Percentiles rank a stretch among this genome's conserved stretches.
phyloP scores from a whole-genome alignment of 2,329 filamentous ascomycete genomes.

The Plenodomus tracheiphilus region DNA sequence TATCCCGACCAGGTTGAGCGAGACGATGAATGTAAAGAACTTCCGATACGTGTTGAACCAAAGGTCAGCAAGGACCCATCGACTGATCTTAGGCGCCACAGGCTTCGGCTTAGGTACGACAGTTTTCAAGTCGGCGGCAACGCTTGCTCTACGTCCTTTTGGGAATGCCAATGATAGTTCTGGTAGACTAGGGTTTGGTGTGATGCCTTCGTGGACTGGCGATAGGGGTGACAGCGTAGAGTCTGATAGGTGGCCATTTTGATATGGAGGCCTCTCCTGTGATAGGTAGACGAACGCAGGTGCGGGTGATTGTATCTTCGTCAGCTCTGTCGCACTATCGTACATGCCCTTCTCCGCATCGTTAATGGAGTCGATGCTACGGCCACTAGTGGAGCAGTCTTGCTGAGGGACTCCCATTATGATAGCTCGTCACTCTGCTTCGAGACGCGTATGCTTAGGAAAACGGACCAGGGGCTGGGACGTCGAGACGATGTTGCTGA shows the following conservation, averaged over 20 bases:
- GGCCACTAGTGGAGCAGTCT: constrained; percentile 14
- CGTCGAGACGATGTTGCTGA: constrained; percentile 12
- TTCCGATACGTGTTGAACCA: constrained; percentile 45
- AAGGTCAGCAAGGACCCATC: constrained; percentile 36
- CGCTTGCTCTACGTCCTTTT: constrained; percentile 14
- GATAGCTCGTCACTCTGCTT: constrained; percentile 9
- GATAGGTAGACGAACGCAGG: constrained; percentile 35
- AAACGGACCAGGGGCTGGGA: constrained; percentile 17
- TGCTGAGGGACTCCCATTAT: constrained; percentile 28
- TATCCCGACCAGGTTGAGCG: constrained; percentile 37
- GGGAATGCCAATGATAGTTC: constrained; percentile 34
- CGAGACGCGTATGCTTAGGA: constrained; percentile 24
- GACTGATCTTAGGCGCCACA: constrained; percentile 26
- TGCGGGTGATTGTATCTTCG: constrained; percentile 3
- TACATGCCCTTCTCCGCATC: constrained; percentile 41
- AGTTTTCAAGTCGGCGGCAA: constrained; percentile 19
- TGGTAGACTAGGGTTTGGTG: constrained; percentile 36
- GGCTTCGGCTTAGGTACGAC: constrained; percentile 22
- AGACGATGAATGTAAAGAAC: constrained; percentile 38
- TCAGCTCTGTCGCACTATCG: constrained; percentile 26
- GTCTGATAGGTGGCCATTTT: constrained; percentile 4
- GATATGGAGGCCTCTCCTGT: constrained; percentile 10
- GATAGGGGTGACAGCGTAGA: constrained; percentile 22
- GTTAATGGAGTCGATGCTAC: constrained; percentile 30
- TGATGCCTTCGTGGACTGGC: constrained; percentile 41